Evolutionary conservation across 1,284 basidiomycete genomes (phyloP).

Genomic region (Ganoderma meredithae): DNA sequence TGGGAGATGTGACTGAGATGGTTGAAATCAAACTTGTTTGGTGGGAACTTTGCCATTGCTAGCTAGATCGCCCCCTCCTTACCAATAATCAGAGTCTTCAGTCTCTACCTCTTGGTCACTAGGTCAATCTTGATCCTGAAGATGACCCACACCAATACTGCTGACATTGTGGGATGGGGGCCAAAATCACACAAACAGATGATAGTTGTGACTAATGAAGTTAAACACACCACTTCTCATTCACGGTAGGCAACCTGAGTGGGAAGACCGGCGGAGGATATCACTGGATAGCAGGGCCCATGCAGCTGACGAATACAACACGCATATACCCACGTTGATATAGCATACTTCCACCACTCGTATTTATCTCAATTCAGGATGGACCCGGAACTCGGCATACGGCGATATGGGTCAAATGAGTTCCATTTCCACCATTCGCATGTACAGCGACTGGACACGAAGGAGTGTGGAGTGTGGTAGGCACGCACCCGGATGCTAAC

Average conservation of each 20-base stretch:
- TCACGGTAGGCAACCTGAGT: too few species aligned
- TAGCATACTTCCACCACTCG: not conserved
- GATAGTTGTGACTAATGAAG: too few species aligned
- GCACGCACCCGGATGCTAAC: constrained; percentile 43
- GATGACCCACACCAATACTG: not conserved
- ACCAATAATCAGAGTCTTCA: not conserved
- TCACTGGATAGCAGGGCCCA: too few species aligned
- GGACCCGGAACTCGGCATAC: not conserved
- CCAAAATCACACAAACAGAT: not conserved
- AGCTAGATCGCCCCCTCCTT: not conserved
- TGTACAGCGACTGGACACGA: not conserved
- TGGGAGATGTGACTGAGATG: not conserved
- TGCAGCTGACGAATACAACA: too few species aligned
- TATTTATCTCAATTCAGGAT: not conserved
- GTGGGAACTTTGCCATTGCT: not conserved
- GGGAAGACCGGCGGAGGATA: too few species aligned
- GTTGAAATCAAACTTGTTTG: not conserved
- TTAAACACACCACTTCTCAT: too few species aligned
- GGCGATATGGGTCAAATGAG: not conserved
- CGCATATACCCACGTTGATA: not conserved
- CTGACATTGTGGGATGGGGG: not conserved
- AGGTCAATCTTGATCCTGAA: not conserved
- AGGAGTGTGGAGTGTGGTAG: not conserved
- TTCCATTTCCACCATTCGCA: not conserved
- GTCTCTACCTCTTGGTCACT: not conserved